Evolutionary conservation across 139 green algal species (phyloP).

Genomic region (Nannochloris sp.): DNA sequence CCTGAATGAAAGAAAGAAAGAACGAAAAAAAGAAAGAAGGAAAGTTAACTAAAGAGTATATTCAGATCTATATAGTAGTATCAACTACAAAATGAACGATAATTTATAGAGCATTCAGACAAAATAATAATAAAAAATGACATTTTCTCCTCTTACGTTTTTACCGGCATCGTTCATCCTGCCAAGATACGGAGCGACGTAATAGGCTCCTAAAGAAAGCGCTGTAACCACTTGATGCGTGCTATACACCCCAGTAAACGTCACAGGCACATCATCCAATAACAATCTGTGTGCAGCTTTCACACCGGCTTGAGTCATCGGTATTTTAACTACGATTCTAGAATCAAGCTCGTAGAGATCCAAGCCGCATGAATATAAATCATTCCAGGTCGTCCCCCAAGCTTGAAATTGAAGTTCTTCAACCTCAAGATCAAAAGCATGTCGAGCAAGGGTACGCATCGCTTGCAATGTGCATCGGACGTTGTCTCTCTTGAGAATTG

Average conservation of each 20-base stretch:
- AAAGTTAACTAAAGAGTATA: too few species aligned
- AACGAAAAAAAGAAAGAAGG: too few species aligned
- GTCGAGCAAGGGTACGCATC: constrained; percentile 29
- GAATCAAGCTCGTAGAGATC: constrained; percentile 11
- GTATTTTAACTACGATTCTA: constrained; percentile 59
- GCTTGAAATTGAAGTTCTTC: constrained; percentile 69
- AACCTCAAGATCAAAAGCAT: constrained; percentile 37
- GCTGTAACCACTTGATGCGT: constrained; percentile 51
- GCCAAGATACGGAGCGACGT: constrained; percentile 75
- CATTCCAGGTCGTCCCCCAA: constrained; percentile 50
- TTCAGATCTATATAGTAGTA: too few species aligned
- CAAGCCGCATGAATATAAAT: constrained; percentile 45
- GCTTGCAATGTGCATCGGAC: constrained; percentile 48
- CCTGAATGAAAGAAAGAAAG: constrained; percentile 32
- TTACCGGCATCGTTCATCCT: constrained; percentile 62
- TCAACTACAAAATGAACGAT: too few species aligned
- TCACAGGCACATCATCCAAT: constrained; percentile 42
- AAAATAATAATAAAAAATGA: not conserved
- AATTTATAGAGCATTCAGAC: not conserved
- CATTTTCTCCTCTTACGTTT: constrained; percentile 6
- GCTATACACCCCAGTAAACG: constrained; percentile 58
- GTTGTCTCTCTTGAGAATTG: constrained; percentile 58
- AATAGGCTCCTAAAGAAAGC: constrained; percentile 57
- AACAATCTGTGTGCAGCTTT: constrained; percentile 48
- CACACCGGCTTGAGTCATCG: constrained; percentile 56